phyloP scores from a whole-genome alignment of 257 asterid species.

The Solanum paucissectum region DNA sequence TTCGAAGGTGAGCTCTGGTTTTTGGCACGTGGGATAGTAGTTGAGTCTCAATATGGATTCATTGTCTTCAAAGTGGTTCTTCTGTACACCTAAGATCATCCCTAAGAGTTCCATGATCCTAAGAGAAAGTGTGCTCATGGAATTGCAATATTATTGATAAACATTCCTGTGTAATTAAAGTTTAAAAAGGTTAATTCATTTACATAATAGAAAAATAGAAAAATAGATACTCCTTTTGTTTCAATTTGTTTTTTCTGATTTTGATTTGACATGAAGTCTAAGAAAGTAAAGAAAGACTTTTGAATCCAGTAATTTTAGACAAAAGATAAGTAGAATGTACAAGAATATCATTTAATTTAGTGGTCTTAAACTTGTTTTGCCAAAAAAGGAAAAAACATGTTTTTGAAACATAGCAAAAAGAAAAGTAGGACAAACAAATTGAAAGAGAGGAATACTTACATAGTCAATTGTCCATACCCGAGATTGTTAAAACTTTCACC shows the following conservation, averaged over 20 bases:
- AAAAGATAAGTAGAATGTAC: too few relatives aligned
- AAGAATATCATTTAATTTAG: not conserved
- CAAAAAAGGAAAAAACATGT: slow-evolving; percentile 2
- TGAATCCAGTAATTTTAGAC: not conserved
- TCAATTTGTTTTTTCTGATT: too few relatives aligned
- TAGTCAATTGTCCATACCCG: too few relatives aligned
- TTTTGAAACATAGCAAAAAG: slow-evolving; percentile 17
- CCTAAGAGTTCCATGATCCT: not conserved
- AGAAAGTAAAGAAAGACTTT: too few relatives aligned
- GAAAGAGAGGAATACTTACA: not conserved
- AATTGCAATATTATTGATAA: slow-evolving; percentile 49
- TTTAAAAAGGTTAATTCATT: not conserved
- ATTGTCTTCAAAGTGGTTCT: too few relatives aligned
- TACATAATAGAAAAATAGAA: not conserved
- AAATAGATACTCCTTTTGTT: not conserved
- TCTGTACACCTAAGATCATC: not conserved
- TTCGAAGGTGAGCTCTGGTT: not conserved
- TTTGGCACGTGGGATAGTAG: not conserved
- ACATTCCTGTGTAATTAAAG: slow-evolving; percentile 29
- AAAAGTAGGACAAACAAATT: not conserved
- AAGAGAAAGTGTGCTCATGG: not conserved
- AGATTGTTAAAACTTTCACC: too few relatives aligned
- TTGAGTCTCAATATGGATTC: not conserved
- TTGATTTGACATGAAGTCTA: not conserved
- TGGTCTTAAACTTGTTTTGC: not conserved